phyloP scores from a whole-genome alignment of 345 rosid genomes.

The Gossypium mustelinum region DNA sequence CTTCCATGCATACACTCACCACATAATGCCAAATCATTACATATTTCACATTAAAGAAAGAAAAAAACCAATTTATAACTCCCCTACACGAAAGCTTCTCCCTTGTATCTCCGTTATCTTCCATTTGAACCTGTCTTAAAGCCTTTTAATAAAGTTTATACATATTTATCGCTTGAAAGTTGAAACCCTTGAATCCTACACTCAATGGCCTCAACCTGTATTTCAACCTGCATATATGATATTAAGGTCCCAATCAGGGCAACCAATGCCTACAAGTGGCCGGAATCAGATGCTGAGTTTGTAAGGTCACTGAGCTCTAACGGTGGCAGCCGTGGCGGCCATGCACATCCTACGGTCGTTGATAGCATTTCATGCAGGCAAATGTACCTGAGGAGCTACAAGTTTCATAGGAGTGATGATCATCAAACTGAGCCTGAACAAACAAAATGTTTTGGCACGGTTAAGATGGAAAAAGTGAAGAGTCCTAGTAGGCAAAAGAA shows the following conservation, averaged over 20 bases:
- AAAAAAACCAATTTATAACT: not conserved
- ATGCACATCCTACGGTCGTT: slow-evolving; percentile 44
- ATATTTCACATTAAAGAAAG: not conserved
- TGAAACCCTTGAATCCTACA: not conserved
- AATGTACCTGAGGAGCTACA: slow-evolving; percentile 62
- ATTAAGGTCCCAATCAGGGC: slow-evolving; percentile 64
- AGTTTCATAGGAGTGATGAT: slow-evolving; percentile 53
- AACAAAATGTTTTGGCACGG: slow-evolving; percentile 41
- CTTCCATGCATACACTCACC: not conserved
- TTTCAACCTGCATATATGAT: slow-evolving; percentile 71
- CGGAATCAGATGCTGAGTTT: slow-evolving; percentile 69
- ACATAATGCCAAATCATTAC: slow-evolving; percentile 8
- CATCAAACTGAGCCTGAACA: slow-evolving; percentile 26
- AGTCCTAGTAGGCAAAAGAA: slow-evolving; percentile 20
- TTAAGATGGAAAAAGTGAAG: slow-evolving; percentile 21
- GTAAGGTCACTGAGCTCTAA: slow-evolving; percentile 39
- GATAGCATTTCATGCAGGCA: slow-evolving; percentile 40
- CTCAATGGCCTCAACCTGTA: slow-evolving; percentile 63
- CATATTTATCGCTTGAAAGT: not conserved
- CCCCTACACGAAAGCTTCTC: not conserved
- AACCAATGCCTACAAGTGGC: slow-evolving; percentile 69
- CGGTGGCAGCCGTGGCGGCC: slow-evolving; percentile 16
- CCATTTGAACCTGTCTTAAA: not conserved
- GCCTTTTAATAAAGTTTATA: not conserved
- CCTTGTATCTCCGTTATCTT: not conserved